Evolutionary conservation across 768 basidiomycete species (phyloP).

Genomic region (Suillus cothurnatus): DNA sequence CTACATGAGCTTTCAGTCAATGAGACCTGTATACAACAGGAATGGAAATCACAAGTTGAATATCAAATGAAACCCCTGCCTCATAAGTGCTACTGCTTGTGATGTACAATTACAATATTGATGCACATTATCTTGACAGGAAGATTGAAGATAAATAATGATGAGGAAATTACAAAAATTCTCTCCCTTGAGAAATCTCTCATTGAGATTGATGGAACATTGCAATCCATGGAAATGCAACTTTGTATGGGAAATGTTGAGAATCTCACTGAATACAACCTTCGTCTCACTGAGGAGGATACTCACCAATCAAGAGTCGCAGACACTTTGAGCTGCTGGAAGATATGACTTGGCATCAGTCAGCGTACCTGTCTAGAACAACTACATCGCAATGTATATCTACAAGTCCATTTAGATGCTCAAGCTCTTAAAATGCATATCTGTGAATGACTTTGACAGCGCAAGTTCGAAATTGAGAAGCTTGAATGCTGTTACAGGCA

Average conservation of each 20-base stretch:
- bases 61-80: slow-evolving; percentile 5
- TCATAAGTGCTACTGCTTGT: not conserved
- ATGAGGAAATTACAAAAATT: not conserved
- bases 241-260: not conserved
- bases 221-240: not conserved
- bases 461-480: not conserved
- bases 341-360: not conserved
- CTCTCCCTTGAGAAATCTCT: not conserved
- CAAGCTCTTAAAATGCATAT: not conserved
- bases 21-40: not conserved
- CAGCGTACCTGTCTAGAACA: not conserved
- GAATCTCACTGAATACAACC: not conserved
- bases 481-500: not conserved
- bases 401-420: not conserved
- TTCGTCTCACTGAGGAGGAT: not conserved
- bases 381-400: not conserved
- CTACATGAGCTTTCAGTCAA: slow-evolving; percentile 2
- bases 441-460: not conserved
- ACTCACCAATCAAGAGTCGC: not conserved
- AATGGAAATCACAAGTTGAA: slow-evolving; percentile 12
- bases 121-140: not conserved
- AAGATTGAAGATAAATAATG: not conserved
- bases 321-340: not conserved
- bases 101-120: not conserved
- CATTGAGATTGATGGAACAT: not conserved